Evolutionary conservation across 148 eudicot genomes (phyloP).

Genomic region (Camellia sinensis): DNA sequence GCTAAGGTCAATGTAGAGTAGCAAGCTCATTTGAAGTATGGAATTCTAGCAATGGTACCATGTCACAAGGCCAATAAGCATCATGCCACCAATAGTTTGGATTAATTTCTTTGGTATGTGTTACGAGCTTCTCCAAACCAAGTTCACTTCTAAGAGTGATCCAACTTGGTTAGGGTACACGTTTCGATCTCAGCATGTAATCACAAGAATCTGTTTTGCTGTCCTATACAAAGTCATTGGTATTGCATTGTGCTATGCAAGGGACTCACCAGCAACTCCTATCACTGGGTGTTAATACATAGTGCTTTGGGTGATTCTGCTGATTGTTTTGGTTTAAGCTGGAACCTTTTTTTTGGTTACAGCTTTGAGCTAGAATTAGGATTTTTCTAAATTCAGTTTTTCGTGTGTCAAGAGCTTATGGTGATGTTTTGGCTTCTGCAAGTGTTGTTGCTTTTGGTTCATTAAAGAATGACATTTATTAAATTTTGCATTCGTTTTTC

Average conservation of each 20-base stretch:
- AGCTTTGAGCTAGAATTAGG: conserved; percentile 1
- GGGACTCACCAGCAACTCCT: background rate
- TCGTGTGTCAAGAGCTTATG: background rate
- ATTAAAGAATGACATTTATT: background rate
- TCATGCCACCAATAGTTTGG: background rate
- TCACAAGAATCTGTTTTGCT: background rate
- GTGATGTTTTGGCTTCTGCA: background rate
- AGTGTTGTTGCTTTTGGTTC: background rate
- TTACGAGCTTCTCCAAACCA: background rate
- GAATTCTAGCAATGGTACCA: background rate
- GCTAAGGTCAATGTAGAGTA: background rate
- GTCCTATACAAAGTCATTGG: background rate
- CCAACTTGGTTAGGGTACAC: background rate
- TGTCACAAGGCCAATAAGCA: background rate
- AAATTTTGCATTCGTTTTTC: background rate
- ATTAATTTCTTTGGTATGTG: background rate
- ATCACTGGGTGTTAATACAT: background rate
- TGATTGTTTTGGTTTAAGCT: background rate
- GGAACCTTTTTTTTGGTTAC: background rate
- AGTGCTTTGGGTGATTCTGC: background rate
- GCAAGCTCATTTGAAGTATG: too few species aligned
- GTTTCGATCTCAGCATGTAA: background rate
- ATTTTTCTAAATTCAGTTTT: background rate
- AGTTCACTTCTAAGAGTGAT: background rate
- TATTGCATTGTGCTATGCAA: background rate